phyloP scores from a whole-genome alignment of 1,284 basidiomycete species.

The Mixia osmundae region DNA sequence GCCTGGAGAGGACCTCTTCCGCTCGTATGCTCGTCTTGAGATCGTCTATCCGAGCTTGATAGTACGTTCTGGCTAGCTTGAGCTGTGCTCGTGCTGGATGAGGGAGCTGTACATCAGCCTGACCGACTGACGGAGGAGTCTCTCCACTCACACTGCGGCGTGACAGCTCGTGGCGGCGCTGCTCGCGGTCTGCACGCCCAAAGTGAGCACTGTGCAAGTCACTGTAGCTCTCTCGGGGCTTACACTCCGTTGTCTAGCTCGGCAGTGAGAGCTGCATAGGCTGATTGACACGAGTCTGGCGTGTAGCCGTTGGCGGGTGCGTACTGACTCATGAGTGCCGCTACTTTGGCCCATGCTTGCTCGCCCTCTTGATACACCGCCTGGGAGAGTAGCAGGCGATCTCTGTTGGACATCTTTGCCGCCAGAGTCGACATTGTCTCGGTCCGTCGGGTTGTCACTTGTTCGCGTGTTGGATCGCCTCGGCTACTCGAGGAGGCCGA shows the following conservation, averaged over 20 bases:
- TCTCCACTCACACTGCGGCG: not conserved
- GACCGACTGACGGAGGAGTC: not conserved
- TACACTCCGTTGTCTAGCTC: too few species aligned
- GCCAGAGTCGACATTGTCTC: too few species aligned
- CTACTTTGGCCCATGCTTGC: not conserved
- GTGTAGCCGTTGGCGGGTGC: not conserved
- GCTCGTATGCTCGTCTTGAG: not conserved
- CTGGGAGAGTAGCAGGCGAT: not conserved
- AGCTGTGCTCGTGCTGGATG: not conserved
- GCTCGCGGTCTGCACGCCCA: not conserved
- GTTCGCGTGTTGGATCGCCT: too few species aligned
- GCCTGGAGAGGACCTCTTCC: not conserved
- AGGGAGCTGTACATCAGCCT: not conserved
- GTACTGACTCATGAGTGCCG: not conserved
- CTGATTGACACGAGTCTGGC: not conserved
- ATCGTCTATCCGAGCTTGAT: not conserved
- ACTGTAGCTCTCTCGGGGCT: too few species aligned
- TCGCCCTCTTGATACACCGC: not conserved
- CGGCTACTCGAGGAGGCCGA: too few species aligned
- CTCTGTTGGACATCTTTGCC: too few species aligned
- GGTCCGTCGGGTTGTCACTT: too few species aligned
- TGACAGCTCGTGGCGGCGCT: not conserved
- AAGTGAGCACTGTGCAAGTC: not conserved
- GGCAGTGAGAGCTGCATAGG: not conserved
- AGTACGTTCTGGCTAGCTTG: not conserved